Evolutionary conservation across 148 eudicot species (phyloP), one percentile per base, ranked within the genome.

Genomic region (Rhododendron simsii): DNA sequence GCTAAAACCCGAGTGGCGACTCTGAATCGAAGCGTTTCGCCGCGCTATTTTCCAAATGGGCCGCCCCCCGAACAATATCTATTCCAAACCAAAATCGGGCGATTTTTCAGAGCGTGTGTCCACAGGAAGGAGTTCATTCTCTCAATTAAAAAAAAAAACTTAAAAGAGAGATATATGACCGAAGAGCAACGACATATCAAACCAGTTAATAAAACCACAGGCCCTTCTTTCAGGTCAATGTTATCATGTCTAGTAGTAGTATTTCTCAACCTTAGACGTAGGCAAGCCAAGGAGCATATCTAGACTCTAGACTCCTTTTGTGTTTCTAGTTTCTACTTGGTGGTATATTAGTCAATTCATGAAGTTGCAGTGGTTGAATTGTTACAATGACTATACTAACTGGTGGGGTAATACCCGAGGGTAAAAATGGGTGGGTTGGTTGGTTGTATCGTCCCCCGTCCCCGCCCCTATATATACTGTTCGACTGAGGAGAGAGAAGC

Each of bases 401-500:
- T 18, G 11, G 9, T 37, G 59, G 82, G 82, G 28, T n/a, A 81
- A 28, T 30, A 28, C 41, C 61, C 44, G 61, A 50, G 23, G 67
- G 65, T 33, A 59, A 51, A 53, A 53, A 51, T 48, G 8, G 28
- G 84, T 9, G 84, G 71, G 20, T 81, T 81, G 71, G 84, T 81
- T 81, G 84, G 84, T 81, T 57, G 73, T 57, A 81, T 81, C 71
- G 84, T 63, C 84, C 69, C 67, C 26, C 39, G 18, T 28, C 39
- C 76, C 76, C 0, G 35, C 21, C 35, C 5, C 28, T 55, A 81
- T 35, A 81, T 53, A 57, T 57, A 81, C 71, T 12, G 67, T 21
- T 3, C 48, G 63, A 51, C 44, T 16, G 45, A 28, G 83, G 45
- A 28, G 83, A 30, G 67, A 39, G 23, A 78, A 18, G 30, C 65